phyloP scores from a whole-genome alignment of 495 filamentous ascomycete genomes.

The Coniosporium apollinis region DNA sequence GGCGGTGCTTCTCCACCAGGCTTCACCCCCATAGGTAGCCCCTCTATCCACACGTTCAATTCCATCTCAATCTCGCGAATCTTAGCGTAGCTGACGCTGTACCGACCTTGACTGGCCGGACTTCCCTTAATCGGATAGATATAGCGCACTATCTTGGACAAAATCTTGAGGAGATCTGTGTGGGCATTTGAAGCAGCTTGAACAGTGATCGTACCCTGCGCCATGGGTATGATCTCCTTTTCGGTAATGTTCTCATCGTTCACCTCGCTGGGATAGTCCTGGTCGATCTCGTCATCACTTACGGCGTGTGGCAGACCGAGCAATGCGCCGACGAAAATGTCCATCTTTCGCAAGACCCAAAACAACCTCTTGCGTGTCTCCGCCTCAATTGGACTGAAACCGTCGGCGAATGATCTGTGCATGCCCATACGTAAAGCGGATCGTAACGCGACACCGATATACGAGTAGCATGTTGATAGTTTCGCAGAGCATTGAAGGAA shows the following conservation, averaged over 20 bases:
- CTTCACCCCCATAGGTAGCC: slow-evolving; percentile 54
- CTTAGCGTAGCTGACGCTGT: slow-evolving; percentile 73
- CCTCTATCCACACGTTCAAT: slow-evolving; percentile 68
- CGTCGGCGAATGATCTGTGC: slow-evolving; percentile 58
- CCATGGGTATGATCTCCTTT: slow-evolving; percentile 55
- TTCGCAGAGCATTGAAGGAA: slow-evolving; percentile 86
- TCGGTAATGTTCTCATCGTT: slow-evolving; percentile 83
- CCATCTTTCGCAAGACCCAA: slow-evolving; percentile 84
- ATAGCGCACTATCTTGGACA: slow-evolving; percentile 72
- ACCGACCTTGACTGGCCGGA: slow-evolving; percentile 21
- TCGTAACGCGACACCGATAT: slow-evolving; percentile 75
- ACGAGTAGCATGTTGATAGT: slow-evolving; percentile 83
- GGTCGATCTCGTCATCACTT: slow-evolving; percentile 80
- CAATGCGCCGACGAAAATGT: slow-evolving; percentile 80
- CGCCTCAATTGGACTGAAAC: slow-evolving; percentile 70
- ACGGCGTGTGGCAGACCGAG: slow-evolving; percentile 75
- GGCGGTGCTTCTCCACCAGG: slow-evolving; percentile 58
- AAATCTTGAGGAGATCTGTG: slow-evolving; percentile 54
- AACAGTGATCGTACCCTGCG: slow-evolving; percentile 54
- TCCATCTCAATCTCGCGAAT: slow-evolving; percentile 85
- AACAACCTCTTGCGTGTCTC: slow-evolving; percentile 76
- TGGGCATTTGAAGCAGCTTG: slow-evolving; percentile 79
- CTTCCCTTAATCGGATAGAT: slow-evolving; percentile 74
- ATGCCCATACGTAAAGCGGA: slow-evolving; percentile 76
- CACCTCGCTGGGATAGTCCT: slow-evolving; percentile 68